Evolutionary conservation across 1,284 basidiomycete genomes (phyloP).

Genomic region (Bjerkandera adusta): DNA sequence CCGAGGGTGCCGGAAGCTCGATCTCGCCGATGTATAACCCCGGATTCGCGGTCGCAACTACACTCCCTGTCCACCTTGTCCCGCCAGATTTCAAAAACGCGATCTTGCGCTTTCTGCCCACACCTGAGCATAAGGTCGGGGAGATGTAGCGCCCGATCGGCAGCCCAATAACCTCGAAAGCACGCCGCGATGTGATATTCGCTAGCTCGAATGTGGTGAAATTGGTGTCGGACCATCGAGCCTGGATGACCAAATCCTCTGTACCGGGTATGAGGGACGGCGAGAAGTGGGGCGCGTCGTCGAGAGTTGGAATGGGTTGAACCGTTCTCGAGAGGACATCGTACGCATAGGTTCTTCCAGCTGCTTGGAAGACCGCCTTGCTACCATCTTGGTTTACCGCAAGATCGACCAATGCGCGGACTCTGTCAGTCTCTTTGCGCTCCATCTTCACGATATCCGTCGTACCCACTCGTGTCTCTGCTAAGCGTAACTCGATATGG

Average conservation of each 20-base stretch:
- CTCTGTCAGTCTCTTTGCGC: slow-evolving; percentile 47
- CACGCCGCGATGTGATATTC: slow-evolving; percentile 41
- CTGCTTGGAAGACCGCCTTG: slow-evolving; percentile 53
- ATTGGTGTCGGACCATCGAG: slow-evolving; percentile 61
- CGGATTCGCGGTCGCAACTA: slow-evolving; percentile 61
- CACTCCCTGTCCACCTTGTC: slow-evolving; percentile 54
- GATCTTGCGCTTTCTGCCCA: slow-evolving; percentile 41
- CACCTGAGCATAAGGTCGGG: slow-evolving; percentile 48
- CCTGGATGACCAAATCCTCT: slow-evolving; percentile 53
- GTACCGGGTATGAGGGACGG: slow-evolving; percentile 55
- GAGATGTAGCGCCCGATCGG: slow-evolving; percentile 64
- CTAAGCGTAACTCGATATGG: slow-evolving; percentile 57
- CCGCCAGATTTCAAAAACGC: slow-evolving; percentile 64
- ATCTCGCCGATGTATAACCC: slow-evolving; percentile 65
- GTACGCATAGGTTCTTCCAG: slow-evolving; percentile 50
- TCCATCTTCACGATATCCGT: slow-evolving; percentile 52
- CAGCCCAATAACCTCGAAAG: slow-evolving; percentile 51
- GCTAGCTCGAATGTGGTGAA: slow-evolving; percentile 67
- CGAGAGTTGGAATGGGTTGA: slow-evolving; percentile 46
- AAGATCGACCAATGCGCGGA: slow-evolving; percentile 59
- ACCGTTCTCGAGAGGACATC: slow-evolving; percentile 26
- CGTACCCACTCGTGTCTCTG: slow-evolving; percentile 49
- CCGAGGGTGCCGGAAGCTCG: slow-evolving; percentile 44
- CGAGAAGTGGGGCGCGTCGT: slow-evolving; percentile 59
- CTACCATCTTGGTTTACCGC: slow-evolving; percentile 50